Conservation (phyloP, 2,329 filamentous ascomycete genomes). For the Byssothecium circinans region DNA sequence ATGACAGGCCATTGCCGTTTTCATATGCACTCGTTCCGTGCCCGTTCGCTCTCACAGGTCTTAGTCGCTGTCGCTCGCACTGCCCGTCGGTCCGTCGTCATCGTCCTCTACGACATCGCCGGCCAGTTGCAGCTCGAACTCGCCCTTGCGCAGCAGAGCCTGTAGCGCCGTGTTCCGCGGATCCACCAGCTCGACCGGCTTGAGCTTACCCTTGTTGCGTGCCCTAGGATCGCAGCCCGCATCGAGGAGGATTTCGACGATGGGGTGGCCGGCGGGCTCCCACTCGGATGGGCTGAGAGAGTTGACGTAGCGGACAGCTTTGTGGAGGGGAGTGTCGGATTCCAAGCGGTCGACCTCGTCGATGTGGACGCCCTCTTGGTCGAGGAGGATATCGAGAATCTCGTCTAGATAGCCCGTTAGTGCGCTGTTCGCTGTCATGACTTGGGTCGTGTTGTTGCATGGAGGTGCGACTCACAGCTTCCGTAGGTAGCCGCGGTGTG, state of each 20-base stretch:
- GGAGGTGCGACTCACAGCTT: constrained; percentile 65
- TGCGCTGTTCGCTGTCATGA: not conserved
- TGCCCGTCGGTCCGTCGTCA: constrained; percentile 51
- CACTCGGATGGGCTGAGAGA: constrained; percentile 64
- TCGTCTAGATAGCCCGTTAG: constrained; percentile 59
- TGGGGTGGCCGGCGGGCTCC: constrained; percentile 65
- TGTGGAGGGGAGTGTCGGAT: constrained; percentile 77
- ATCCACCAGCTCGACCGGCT: constrained; percentile 72
- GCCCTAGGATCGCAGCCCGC: constrained; percentile 68
- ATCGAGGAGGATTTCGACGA: constrained; percentile 81
- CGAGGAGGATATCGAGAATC: constrained; percentile 77
- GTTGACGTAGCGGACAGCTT: constrained; percentile 77
- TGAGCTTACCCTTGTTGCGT: constrained; percentile 73
- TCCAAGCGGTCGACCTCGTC: constrained; percentile 73
- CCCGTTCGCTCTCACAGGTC: not conserved
- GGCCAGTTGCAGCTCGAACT: constrained; percentile 60
- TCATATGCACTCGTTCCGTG: not conserved
- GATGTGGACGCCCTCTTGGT: constrained; percentile 83
- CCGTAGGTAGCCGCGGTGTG: constrained; percentile 86
- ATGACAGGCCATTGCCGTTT: not conserved
- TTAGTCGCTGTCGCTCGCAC: constrained; percentile 51
- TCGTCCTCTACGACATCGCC: constrained; percentile 52
- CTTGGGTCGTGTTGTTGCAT: not conserved
- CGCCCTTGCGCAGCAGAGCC: constrained; percentile 68
- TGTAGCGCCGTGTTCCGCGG: constrained; percentile 66